A percentile compares a stretch with the other conserved stretches of the same genome.
These are phyloP conservation scores for Colletotrichum graminicola DNA, from an alignment of 2,329 filamentous ascomycete species.

Conservation along the genomic window DNA sequence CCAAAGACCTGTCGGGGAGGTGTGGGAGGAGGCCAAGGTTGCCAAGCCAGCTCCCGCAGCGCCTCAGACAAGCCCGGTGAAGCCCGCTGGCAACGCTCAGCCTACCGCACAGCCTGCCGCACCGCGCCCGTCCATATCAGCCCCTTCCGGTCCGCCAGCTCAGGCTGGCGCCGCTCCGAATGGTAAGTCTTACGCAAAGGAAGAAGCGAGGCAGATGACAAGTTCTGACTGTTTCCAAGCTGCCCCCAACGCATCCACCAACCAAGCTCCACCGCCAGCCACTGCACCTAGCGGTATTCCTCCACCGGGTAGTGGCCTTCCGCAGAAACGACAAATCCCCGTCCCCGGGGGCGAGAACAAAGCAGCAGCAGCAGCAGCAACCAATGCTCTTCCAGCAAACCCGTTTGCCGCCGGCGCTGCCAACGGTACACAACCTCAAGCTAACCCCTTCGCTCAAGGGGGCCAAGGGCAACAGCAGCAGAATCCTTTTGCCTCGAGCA, in stretches of 20 bases:
- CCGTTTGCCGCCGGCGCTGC: conserved; percentile 33
- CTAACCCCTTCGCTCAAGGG: conserved; percentile 28
- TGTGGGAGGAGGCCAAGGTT: conserved; percentile 84
- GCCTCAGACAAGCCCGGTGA: conserved; percentile 42
- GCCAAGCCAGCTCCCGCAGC: conserved; percentile 46
- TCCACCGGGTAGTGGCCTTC: conserved; percentile 22
- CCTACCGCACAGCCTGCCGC: conserved; percentile 25
- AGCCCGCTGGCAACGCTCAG: conserved; percentile 32
- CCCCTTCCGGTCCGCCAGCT: conserved; percentile 39
- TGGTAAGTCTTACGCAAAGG: conserved; percentile 33
- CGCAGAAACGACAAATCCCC: conserved; percentile 35
- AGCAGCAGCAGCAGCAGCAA: neutral
- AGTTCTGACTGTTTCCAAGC: conserved; percentile 14
- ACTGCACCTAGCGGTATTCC: conserved; percentile 24
- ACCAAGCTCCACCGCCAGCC: conserved; percentile 15
- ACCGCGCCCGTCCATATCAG: conserved; percentile 29
- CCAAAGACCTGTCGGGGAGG: conserved; percentile 83
- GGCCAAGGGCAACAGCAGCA: conserved; percentile 41
- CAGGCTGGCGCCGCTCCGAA: conserved; percentile 38
- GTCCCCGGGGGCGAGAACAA: conserved; percentile 10
- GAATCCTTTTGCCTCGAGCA: conserved; percentile 36
- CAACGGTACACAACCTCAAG: neutral
- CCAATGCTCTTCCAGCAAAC: conserved; percentile 18
- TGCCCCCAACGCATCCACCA: neutral
- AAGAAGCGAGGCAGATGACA: conserved; percentile 17